Conservation (phyloP, 2,329 filamentous ascomycete species). For the Aspergillus unguis region DNA sequence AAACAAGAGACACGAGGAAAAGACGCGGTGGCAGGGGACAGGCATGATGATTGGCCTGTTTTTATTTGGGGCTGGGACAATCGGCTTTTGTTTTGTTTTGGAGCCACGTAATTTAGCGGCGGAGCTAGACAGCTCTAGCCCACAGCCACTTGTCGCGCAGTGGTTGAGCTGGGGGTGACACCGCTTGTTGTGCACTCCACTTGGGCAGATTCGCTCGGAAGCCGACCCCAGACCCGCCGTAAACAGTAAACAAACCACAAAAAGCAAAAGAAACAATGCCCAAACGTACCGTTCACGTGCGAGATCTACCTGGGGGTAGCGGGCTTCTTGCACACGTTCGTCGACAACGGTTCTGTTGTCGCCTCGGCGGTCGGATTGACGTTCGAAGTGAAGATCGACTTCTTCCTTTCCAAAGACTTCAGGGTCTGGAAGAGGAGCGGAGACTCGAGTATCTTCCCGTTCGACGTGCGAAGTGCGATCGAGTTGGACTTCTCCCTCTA, state of each 20-base stretch:
- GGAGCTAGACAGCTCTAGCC: slow-evolving; percentile 20
- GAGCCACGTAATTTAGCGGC: slow-evolving; percentile 25
- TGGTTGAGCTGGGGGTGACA: slow-evolving; percentile 15
- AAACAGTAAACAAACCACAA: slow-evolving; percentile 9
- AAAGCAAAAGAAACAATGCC: slow-evolving; percentile 15
- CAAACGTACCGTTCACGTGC: slow-evolving; percentile 48
- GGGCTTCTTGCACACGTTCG: slow-evolving; percentile 34
- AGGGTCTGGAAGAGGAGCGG: slow-evolving; percentile 61
- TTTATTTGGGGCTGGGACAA: slow-evolving; percentile 18
- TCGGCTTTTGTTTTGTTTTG: slow-evolving; percentile 22
- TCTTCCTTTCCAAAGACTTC: slow-evolving; percentile 76
- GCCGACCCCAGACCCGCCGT: background rate
- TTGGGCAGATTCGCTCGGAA: slow-evolving; percentile 11
- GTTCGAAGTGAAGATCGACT: slow-evolving; percentile 73
- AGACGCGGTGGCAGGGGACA: slow-evolving; percentile 7
- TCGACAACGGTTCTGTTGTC: slow-evolving; percentile 25
- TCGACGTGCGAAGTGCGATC: slow-evolving; percentile 75
- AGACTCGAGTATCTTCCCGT: slow-evolving; percentile 93
- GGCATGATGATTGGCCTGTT: slow-evolving; percentile 14
- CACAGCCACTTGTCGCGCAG: slow-evolving; percentile 4
- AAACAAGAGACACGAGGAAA: slow-evolving; percentile 10
- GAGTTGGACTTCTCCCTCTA: slow-evolving; percentile 85
- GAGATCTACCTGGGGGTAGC: slow-evolving; percentile 50
- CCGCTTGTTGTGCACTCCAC: slow-evolving; percentile 25
- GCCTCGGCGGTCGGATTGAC: slow-evolving; percentile 7